Base-by-base conservation (phyloP, 1,139 yeast genomes). In the Sugiyamaella grinbergsii region DNA sequence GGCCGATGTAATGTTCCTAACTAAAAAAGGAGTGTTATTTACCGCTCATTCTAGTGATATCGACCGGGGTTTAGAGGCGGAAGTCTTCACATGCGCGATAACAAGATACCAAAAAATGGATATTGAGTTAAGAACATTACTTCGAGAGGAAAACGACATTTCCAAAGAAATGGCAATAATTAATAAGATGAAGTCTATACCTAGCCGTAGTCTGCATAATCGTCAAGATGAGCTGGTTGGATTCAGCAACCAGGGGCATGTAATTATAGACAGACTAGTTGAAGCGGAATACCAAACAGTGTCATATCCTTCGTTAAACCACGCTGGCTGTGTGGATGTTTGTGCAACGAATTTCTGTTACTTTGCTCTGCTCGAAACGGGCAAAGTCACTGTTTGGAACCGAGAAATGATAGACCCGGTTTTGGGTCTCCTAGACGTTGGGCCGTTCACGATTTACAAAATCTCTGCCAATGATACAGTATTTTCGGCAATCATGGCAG, bases 201-300 rank as follows among this genome's bases (percentile, higher is more conserved):
- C 16, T n/a, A n/a, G n/a, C n/a, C n/a, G n/a, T n/a, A n/a, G n/a
- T n/a, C n/a, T n/a, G n/a, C n/a, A n/a, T n/a, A n/a, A n/a, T n/a
- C n/a, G n/a, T n/a, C n/a, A n/a, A n/a, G 37, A 33, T 33, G 37
- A 33, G 18, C 16, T 33, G 8, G 37, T 33, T 15, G 37, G 37
- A 33, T 33, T 33, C 16, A 33, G 37, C 19, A 33, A 33, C 13
- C 37, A 8, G 37, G 37, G 37, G 20, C 37, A 33, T 33, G 37
- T 33, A 33, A 15, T 33, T 15, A 11, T 33, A 16, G 37, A 33
- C 10, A 15, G 10, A 5, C 4, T 15, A 5, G 16, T 33, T 33
- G 37, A 33, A 11, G 37, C 16, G 11, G 37, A 19, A 3, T 4
- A 15, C 19, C 10, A 33, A 15, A 15, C 37, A 4, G 16, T 15